phyloP scores from a whole-genome alignment of 2,329 filamentous ascomycete genomes.

The Aureobasidium musti region DNA sequence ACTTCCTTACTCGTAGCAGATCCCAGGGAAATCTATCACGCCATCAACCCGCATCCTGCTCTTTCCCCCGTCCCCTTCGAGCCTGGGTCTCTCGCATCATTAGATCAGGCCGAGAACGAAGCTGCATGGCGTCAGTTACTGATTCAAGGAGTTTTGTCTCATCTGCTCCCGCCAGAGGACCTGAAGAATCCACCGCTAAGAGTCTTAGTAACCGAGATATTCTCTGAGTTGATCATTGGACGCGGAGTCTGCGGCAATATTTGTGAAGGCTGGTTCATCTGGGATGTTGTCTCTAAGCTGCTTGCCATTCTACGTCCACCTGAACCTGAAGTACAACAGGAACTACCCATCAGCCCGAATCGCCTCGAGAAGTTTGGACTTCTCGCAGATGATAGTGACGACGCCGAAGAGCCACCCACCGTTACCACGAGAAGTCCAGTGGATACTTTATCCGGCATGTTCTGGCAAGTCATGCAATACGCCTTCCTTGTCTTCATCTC shows the following conservation, averaged over 20 bases:
- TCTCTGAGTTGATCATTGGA: slow-evolving; percentile 86
- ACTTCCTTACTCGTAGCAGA: slow-evolving; percentile 63
- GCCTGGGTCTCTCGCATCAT: slow-evolving; percentile 47
- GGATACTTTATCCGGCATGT: slow-evolving; percentile 12
- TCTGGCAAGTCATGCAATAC: slow-evolving; percentile 56
- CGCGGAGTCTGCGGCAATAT: slow-evolving; percentile 77
- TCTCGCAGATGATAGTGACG: slow-evolving; percentile 44
- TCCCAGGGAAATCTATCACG: slow-evolving; percentile 75
- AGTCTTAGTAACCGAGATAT: slow-evolving; percentile 79
- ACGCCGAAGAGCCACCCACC: slow-evolving; percentile 1
- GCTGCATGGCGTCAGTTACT: slow-evolving; percentile 81
- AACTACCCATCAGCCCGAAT: slow-evolving; percentile 38
- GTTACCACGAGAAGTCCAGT: slow-evolving; percentile 13
- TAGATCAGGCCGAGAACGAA: slow-evolving; percentile 71
- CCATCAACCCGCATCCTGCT: slow-evolving; percentile 76
- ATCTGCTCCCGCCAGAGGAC: slow-evolving; percentile 89
- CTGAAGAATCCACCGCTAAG: slow-evolving; percentile 84
- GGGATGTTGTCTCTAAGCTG: slow-evolving; percentile 77
- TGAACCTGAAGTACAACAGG: slow-evolving; percentile 33
- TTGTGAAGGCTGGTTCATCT: slow-evolving; percentile 86
- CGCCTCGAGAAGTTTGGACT: slow-evolving; percentile 61
- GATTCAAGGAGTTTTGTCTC: slow-evolving; percentile 76
- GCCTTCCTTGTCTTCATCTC: slow-evolving; percentile 52
- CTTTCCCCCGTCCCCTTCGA: slow-evolving; percentile 73
- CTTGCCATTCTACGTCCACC: slow-evolving; percentile 48